Evolutionary conservation across 306 rosid genomes (phyloP), one percentile per base, ranked within the genome.

Genomic region (Cyamopsis tetragonoloba): DNA sequence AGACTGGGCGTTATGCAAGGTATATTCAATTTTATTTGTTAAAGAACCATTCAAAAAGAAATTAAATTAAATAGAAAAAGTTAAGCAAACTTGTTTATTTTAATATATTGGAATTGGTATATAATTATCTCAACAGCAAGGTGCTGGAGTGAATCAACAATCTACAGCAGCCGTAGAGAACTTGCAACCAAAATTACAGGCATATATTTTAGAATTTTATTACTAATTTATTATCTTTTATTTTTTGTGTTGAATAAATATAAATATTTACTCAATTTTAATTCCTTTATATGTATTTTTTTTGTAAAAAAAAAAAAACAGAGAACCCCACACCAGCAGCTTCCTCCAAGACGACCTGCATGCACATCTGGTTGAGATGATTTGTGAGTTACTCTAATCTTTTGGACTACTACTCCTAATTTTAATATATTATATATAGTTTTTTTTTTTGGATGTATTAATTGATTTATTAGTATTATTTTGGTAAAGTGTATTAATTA

Each of bases 1-100:
- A 28, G 98, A 92, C 62, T 92, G 98, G 98, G 98, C 95, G 73
- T 68, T 92, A 41, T 84, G 95, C 88, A 92, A 92, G 96, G 98
- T 91, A 84, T 38, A 2, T 66, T 43, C 0, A 9, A 14, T 44
- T 34, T 31, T n/a, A 6, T 32, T 10, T 48, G 4, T 69, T 42
- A 8, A 55, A 20, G 18, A 37, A 9, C 41, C 26, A 24, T 15
- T 27, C 35, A 23, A 35, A 56, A 43, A 57, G 15, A 14, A 54
- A 42, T 8, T 67, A 42, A 76, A 62, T 15, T 49, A 31, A 49
- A 30, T 44, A 66, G 7, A 2, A 30, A 57, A 64, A 23, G 2
- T 17, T 35, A 22, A 30, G 5, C 7, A 23, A 51, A 5, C 1
- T 5, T 23, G 2, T 8, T 46, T 4, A 32, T 65, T 47, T 0